Conservation (phyloP, 352 stramenopile species). For the Phytopythium montanum region DNA sequence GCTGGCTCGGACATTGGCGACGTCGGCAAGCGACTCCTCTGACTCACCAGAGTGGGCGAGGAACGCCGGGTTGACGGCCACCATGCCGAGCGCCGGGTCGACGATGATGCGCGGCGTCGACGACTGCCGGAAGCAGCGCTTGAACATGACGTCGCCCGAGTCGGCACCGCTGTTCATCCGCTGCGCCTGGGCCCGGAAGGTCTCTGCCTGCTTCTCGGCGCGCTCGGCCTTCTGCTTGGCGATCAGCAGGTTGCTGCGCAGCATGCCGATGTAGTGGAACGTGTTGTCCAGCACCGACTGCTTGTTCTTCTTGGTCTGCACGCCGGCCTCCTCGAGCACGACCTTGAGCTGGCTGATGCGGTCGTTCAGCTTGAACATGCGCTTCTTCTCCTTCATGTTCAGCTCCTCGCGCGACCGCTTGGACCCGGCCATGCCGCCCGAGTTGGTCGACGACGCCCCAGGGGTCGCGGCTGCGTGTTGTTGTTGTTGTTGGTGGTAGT, state of each 20-base stretch:
- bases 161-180: slow-evolving; percentile 15
- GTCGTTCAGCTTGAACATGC: slow-evolving; percentile 89
- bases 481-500: slow-evolving; percentile 41
- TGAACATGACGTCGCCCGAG: slow-evolving; percentile 39
- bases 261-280: slow-evolving; percentile 64
- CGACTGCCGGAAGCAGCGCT: slow-evolving; percentile 66
- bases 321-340: slow-evolving; percentile 53
- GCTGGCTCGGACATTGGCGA: slow-evolving; percentile 30
- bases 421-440: slow-evolving; percentile 25
- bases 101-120: slow-evolving; percentile 54
- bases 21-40: slow-evolving; percentile 36
- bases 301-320: slow-evolving; percentile 82
- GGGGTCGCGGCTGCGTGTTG: slow-evolving; percentile 17
- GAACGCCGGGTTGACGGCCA: slow-evolving; percentile 62
- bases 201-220: slow-evolving; percentile 48
- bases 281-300: slow-evolving; percentile 73
- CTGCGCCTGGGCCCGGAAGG: slow-evolving; percentile 25
- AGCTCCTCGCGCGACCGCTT: slow-evolving; percentile 78
- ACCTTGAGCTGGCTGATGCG: slow-evolving; percentile 77
- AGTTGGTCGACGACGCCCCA: slow-evolving; percentile 8
- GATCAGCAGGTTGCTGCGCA: slow-evolving; percentile 54
- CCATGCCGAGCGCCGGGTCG: slow-evolving; percentile 43
- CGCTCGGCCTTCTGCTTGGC: slow-evolving; percentile 57
- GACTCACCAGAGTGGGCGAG: slow-evolving; percentile 36
- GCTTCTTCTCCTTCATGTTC: slow-evolving; percentile 87